Evolutionary conservation across 73 alveolate genomes (phyloP), one percentile per base, ranked within the genome.

Genomic region (Paramecium bursaria): DNA sequence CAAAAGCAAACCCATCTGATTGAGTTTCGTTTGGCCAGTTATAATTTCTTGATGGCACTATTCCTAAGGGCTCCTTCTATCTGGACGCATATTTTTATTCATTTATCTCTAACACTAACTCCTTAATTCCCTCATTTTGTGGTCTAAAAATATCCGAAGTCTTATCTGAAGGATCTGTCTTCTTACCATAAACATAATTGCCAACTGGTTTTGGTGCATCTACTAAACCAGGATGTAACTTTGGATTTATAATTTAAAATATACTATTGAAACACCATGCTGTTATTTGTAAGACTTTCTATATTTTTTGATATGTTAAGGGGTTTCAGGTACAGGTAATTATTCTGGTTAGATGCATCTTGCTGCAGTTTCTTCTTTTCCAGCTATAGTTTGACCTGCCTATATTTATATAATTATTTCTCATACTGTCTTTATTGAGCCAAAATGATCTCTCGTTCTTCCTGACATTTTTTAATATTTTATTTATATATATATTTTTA

Each of bases 81-180:
- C 73, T 51, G 26, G 88, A 76, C n/a, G 74, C 80, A 76, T 76
- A 76, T 35, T 76, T 76, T 23, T 57, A 47, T 22, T 76, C 88
- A 14, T 76, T 76, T 0, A 76, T 76, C 33, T 76, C 80, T 19
- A 51, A 51, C 21, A 76, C 42, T 50, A 76, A 49, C 42, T 76
- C 51, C 21, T 25, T 52, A 15, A 76, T 51, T 30, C 88, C 88
- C 17, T 76, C 54, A 10, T 77, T 57, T 67, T 76, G n/a, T 52
- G 50, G 26, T 9, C 49, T 76, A 33, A 52, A 50, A 14, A 49
- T 4, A 1, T 52, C 52, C 10, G 55, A 52, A 33, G 75, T 79
- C 11, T 76, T 57, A 31, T 76, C 88, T 19, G 88, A 76, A 0
- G 57, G 57, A 11, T 76, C 77, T 14, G 75, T 76, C 53, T 53